Conservation (phyloP, 306 rosid genomes). For the Cyamopsis tetragonoloba region DNA sequence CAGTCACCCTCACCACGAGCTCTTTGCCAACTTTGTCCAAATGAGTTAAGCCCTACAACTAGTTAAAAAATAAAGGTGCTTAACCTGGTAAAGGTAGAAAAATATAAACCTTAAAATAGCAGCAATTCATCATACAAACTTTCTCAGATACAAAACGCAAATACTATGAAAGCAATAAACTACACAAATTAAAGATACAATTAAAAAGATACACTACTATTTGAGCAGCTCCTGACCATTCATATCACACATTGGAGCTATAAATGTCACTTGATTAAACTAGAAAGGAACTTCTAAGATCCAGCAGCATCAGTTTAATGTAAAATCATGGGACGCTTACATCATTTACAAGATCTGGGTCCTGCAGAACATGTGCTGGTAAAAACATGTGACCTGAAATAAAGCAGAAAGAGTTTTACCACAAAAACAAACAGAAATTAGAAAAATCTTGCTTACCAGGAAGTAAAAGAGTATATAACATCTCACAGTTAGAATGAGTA, state of each 20-base stretch:
- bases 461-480: background rate
- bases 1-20: background rate
- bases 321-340: background rate
- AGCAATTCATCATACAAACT: background rate
- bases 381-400: constrained; percentile 22
- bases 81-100: background rate
- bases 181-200: constrained; percentile 6
- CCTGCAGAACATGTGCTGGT: background rate
- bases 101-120: background rate
- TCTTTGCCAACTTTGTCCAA: background rate
- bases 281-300: background rate
- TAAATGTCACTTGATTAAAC: constrained; percentile 21
- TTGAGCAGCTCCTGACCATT: constrained; percentile 16
- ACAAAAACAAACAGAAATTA: background rate
- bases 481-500: background rate
- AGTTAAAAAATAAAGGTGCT: too few relatives aligned
- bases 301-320: background rate
- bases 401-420: background rate
- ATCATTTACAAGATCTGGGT: background rate
- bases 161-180: background rate
- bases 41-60: background rate
- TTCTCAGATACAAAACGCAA: background rate
- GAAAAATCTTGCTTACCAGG: background rate
- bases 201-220: background rate
- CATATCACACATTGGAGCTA: background rate